Base-by-base conservation (phyloP, 2,329 filamentous ascomycete species). In the Alternaria burnsii region DNA sequence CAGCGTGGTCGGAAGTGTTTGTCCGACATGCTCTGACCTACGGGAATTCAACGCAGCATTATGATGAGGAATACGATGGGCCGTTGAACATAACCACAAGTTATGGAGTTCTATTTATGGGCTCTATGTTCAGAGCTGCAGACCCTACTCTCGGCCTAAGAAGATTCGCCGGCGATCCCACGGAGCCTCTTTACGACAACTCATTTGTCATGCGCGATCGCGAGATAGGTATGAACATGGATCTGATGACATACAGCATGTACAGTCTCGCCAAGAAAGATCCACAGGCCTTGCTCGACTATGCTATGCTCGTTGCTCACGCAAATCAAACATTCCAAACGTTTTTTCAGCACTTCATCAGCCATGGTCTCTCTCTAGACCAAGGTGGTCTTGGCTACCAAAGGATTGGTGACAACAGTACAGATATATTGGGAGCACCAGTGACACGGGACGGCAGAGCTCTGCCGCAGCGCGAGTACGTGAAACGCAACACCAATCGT, bases 211-310 rank as follows among this genome's bases (percentile, higher is more conserved):
- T 75, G 11, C 71, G 71, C 6, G 71, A 74, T 53, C 2, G 36
- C 6, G 40, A 59, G 3, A 22, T 56, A 10, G 73, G 74, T 0
- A 51, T 72, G 3, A 74, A 75, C 52, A 69, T 74, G 70, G 71
- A 76, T 41, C 63, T 76, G 9, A 75, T 76, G 73, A 67, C 66
- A 10, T 71, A 76, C 18, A 44, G 63, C 6, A 77, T 75, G 73
- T 76, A 71, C 44, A 43, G 46, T 1, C 57, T 72, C n/a, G 68
- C 63, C 4, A 47, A 55, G 0, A 72, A 71, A 26, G 48, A 76
- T 24, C 36, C 66, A 1, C 18, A 55, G 10, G 68, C 66, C 0
- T 55, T 77, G 0, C 59, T 67, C 12, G 51, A 69, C 38, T 62
- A 68, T 50, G 52, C 54, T 1, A 64, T 59, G 1, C 46, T 67